phyloP scores from a whole-genome alignment of 208 protist genomes.

The Leishmania tropica region DNA sequence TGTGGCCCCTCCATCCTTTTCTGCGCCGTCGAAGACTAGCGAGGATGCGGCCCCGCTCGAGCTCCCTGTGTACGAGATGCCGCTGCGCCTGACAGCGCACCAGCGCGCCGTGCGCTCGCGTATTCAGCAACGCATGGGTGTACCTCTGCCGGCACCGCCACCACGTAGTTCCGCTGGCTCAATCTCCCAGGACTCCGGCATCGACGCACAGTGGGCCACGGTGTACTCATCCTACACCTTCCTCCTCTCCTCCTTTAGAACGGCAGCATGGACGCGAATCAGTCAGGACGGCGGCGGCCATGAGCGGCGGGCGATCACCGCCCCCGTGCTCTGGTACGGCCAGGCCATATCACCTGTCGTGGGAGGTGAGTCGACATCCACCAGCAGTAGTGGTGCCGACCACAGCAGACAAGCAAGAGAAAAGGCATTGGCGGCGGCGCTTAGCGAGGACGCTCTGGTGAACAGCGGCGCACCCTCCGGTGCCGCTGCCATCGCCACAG shows the following conservation, averaged over 20 bases:
- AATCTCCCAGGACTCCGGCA: not conserved
- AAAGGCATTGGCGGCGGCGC: not conserved
- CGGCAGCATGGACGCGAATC: not conserved
- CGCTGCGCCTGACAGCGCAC: constrained; percentile 18
- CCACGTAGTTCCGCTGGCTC: not conserved
- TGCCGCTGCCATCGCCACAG: constrained; percentile 1
- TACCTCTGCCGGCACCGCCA: not conserved
- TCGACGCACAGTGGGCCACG: not conserved
- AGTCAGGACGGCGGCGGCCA: not conserved
- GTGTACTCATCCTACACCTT: constrained; percentile 41
- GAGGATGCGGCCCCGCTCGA: not conserved
- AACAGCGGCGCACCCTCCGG: not conserved
- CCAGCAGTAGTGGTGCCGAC: not conserved
- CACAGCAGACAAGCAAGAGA: not conserved
- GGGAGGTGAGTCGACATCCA: not conserved
- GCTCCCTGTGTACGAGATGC: constrained; percentile 12
- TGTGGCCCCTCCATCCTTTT: not conserved
- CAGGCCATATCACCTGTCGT: not conserved
- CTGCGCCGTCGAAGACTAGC: not conserved
- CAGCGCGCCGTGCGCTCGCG: constrained; percentile 25
- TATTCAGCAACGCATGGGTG: constrained; percentile 35
- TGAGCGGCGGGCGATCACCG: constrained; percentile 16
- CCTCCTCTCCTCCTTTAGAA: constrained; percentile 23
- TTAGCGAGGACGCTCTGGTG: not conserved
- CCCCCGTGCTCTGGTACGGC: constrained; percentile 31